Base-by-base conservation (phyloP, 2,329 filamentous ascomycete species). In the Lasiodiplodia hormozganensis region DNA sequence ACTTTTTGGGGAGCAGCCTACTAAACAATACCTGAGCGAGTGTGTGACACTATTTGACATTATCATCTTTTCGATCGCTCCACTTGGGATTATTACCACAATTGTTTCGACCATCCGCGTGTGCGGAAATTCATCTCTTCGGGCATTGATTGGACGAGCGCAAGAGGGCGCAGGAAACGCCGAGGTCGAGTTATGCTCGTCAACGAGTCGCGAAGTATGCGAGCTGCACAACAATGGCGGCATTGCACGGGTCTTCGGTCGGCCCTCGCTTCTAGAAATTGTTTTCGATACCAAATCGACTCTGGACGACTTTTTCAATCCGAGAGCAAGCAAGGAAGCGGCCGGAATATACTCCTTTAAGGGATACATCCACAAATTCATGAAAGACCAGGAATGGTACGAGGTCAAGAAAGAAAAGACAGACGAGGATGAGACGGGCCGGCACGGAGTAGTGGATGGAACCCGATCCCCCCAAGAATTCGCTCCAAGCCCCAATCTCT, bases 151-250 rank as follows among this genome's bases (percentile, higher is more conserved):
- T 12, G 82, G 82, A 0, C 69, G 81, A 57, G 75, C 79, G 0
- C 75, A 79, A 53, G 82, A 83, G 70, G 75, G 74, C 4, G 64
- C 69, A 0, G 78, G 75, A 0, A 70, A 67, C 0, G 77, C 73
- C 0, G 82, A 85, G 65, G 72, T 75, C 0, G 81, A 84, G 60
- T 68, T 84, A 0, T 80, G 79, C 71, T 77, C 81, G 0, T 83
- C 81, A 0, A 84, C 81, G 0, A 69, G 68, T 5, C 40, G 58
- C 12, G 73, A 74, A 60, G 71, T 75, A 2, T 73, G 71, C 49
- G 72, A 74, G 34, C 28, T 73, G 12, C 70, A 18, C 36, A 47
- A 66, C 11, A 25, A 68, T 6, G 69, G 69, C 0, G 69, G 60
- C 18, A 70, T 72, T 14, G 34, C 58, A 49, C 69, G 71, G 2